These are phyloP conservation scores for Wickerhamomyces queroliae DNA, from an alignment of 805 yeast genomes.

Conservation along the genomic window DNA sequence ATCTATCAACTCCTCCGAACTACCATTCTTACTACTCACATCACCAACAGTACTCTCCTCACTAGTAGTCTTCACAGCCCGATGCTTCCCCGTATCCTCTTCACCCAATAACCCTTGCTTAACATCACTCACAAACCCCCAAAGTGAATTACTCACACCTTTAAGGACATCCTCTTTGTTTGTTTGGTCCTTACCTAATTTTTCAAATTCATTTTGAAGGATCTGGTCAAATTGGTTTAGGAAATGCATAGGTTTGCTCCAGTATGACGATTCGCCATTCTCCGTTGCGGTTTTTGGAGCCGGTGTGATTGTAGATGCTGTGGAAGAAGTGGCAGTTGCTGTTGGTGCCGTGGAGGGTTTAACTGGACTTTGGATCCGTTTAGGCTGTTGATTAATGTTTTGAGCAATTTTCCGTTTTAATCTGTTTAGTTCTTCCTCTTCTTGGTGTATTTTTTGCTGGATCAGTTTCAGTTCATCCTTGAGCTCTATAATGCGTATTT, in stretches of 20 bases:
- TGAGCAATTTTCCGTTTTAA: conserved; percentile 28
- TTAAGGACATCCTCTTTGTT: conserved; percentile 26
- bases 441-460: conserved; percentile 41
- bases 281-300: conserved; percentile 1
- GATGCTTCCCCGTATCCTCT: conserved; percentile 16
- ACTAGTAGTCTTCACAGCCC: not conserved
- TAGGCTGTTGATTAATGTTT: conserved; percentile 20
- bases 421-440: conserved; percentile 25
- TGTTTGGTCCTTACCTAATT: conserved; percentile 24
- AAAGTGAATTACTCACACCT: conserved; percentile 33
- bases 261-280: conserved; percentile 15
- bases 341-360: not conserved
- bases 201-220: conserved; percentile 62
- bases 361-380: not conserved
- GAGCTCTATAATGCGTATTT: conserved; percentile 59
- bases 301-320: not conserved
- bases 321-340: not conserved
- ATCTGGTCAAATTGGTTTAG: conserved; percentile 65
- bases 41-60: not conserved
- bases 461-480: conserved; percentile 43
- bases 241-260: conserved; percentile 53
- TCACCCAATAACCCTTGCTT: conserved; percentile 35
- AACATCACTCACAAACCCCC: conserved; percentile 48
- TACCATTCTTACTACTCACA: not conserved
- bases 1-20: not conserved